Base-by-base conservation (phyloP, 352 stramenopile species). In the Pythium aquatile region DNA sequence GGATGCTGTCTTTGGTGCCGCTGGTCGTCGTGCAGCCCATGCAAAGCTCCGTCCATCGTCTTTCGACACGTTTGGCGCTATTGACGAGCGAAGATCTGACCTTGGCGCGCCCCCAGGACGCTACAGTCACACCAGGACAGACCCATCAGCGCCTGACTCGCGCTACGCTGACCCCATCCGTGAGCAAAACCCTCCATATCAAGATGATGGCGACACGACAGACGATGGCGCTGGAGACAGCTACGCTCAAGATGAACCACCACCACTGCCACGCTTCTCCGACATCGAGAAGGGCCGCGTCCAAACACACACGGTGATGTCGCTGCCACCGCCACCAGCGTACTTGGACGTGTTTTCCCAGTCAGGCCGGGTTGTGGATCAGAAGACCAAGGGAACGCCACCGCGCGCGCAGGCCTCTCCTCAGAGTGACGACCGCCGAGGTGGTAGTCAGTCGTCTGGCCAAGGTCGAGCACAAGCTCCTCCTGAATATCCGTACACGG, bases 301-400 rank as follows among this genome's bases (percentile, higher is more conserved):
- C 20, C 40, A 59, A 3, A 79, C 72, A 20, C 52, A 54, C 0
- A 54, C 71, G n/a, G 55, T 78, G 46, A 47, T 53, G 16, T 57
- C 66, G 9, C 39, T 80, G 37, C 72, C 73, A 3, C 75, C 75
- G 1, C 75, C 75, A 4, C 75, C 75, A 14, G 65, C 72, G 26
- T 82, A 82, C 58, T 44, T 70, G 2, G 75, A 82, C 26, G 59
- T 77, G 17, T 82, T 82, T 35, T 73, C 75, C 20, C 60, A 70
- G 40, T 77, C 72, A 0, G 74, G 74, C 17, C 58, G 63, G 7
- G 49, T 61, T 32, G 35, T 61, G 16, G 53, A 66, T 24, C 47
- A 52, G 9, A 58, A 55, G n/a, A 29, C 51, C 10, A 44, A 53
- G 29, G 49, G 24, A 17, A 53, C 48, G 3, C 14, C 51, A 17